Evolutionary conservation across 192 early-diverging fungal species (phyloP), one percentile per base, ranked within the genome.

Genomic region (Rhizophagus prolifer): DNA sequence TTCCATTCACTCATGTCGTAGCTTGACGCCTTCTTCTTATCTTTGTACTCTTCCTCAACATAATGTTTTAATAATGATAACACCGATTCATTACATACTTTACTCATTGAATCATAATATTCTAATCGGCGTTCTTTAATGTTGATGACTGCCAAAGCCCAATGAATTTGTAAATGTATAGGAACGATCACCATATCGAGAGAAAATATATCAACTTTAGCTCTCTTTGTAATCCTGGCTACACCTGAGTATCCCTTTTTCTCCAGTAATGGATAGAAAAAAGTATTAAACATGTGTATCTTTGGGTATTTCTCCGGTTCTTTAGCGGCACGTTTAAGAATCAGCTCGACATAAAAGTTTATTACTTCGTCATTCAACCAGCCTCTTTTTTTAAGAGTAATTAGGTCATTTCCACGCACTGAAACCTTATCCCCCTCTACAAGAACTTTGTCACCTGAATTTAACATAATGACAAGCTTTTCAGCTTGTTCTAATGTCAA

Each of bases 361-460:
- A 98, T 97, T 25, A 95, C 96, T 78, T 97, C 95, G 80, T 98
- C 97, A 80, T 98, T 97, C 9, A 98, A 85, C 97, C 97, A 98
- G 23, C 84, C 78, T 26, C 92, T 88, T 47, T 87, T 86, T 16
- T 80, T 64, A 65, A 98, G 80, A 21, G 95, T 97, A 21, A 78
- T 72, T 16, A 98, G 83, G 62, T 97, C 95, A 28, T 76, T 80
- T 9, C 82, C 82, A 7, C 66, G 75, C 1, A 95, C 72, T 0
- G 88, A 83, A n/a, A 92, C 83, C 54, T 92, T 92, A 74, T 89
- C 91, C 2, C 77, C 84, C 2, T 86, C 77, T 1, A 78, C 82
- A 9, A 92, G 50, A 54, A 54, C 5, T 21, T 54, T 54, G 16
- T 21, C 19, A 21, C 50, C 50, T 21, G 50, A 7, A 54, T 54